Evolutionary conservation across 306 rosid genomes (phyloP).

Genomic region (Bauhinia variegata): DNA sequence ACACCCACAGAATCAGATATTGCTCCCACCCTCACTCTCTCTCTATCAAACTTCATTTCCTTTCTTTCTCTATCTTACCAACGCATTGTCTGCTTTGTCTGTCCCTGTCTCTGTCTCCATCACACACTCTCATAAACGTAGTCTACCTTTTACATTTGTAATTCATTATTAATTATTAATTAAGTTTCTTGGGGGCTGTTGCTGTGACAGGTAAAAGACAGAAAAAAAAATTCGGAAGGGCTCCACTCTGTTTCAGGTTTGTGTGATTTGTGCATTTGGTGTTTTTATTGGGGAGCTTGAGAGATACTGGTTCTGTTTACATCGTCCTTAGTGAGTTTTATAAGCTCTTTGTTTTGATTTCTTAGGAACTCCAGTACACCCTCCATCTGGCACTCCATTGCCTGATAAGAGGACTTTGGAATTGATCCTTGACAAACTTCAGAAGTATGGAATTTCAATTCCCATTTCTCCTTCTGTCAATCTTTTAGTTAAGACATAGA

Average conservation of each 20-base stretch:
- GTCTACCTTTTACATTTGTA: conserved; percentile 36
- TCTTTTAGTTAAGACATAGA: conserved; percentile 12
- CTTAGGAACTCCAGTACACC: conserved; percentile 73
- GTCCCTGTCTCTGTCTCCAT: conserved; percentile 65
- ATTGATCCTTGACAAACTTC: conserved; percentile 94
- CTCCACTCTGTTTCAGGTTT: conserved; percentile 81
- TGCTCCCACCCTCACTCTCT: conserved; percentile 60
- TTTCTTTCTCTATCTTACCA: conserved; percentile 20
- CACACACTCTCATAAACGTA: conserved; percentile 47
- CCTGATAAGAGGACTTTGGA: conserved; percentile 89
- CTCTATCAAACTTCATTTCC: conserved; percentile 35
- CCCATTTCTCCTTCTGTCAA: background rate
- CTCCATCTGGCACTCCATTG: conserved; percentile 57
- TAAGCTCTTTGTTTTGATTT: conserved; percentile 32
- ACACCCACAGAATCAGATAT: conserved; percentile 71
- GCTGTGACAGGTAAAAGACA: conserved; percentile 75
- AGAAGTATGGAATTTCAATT: conserved; percentile 61
- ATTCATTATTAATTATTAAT: conserved; percentile 43
- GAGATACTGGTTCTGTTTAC: conserved; percentile 22
- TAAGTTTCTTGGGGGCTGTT: conserved; percentile 48
- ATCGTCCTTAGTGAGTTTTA: no score
- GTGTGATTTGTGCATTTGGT: conserved; percentile 35
- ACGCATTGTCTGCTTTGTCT: conserved; percentile 57
- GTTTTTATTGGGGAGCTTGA: conserved; percentile 10
- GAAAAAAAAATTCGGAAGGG: conserved; percentile 75